These are phyloP conservation scores for Talaromyces sp. DNA, from an alignment of 2,329 filamentous ascomycete species.

Conservation along the genomic window DNA sequence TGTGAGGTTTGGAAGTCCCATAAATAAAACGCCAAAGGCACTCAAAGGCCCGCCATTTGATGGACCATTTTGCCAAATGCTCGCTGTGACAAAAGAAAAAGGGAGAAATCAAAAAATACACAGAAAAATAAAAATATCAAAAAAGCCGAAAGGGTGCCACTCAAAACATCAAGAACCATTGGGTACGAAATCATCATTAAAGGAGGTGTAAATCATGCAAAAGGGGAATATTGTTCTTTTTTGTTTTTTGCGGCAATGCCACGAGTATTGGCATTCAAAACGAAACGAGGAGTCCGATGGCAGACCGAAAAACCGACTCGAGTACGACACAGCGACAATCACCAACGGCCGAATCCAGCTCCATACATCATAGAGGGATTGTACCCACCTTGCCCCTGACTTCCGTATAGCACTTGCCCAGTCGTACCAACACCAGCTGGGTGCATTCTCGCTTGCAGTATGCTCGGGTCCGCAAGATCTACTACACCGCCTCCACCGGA, in stretches of 20 bases:
- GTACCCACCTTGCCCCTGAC: constrained; percentile 90
- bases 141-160: background rate
- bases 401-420: constrained; percentile 84
- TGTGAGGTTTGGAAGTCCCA: constrained; percentile 18
- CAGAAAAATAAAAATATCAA: constrained; percentile 9
- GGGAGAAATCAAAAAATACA: constrained; percentile 14
- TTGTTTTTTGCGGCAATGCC: constrained; percentile 13
- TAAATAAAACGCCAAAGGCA: constrained; percentile 31
- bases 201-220: constrained; percentile 3
- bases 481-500: constrained; percentile 99
- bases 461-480: constrained; percentile 99
- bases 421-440: constrained; percentile 72
- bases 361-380: constrained; percentile 75
- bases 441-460: constrained; percentile 96
- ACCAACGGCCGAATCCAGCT: constrained; percentile 65
- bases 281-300: constrained; percentile 4
- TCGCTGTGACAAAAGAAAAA: constrained; percentile 22
- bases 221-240: constrained; percentile 11
- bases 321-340: constrained; percentile 28
- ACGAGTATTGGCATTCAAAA: constrained; percentile 13
- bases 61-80: constrained; percentile 29
- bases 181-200: constrained; percentile 17
- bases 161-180: constrained; percentile 10
- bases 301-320: constrained; percentile 17
- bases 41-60: constrained; percentile 26